Percentiles rank a stretch among this genome's conserved stretches.
phyloP scores from a whole-genome alignment of 495 filamentous ascomycete genomes.

The Astrothelium subdiscretum region DNA sequence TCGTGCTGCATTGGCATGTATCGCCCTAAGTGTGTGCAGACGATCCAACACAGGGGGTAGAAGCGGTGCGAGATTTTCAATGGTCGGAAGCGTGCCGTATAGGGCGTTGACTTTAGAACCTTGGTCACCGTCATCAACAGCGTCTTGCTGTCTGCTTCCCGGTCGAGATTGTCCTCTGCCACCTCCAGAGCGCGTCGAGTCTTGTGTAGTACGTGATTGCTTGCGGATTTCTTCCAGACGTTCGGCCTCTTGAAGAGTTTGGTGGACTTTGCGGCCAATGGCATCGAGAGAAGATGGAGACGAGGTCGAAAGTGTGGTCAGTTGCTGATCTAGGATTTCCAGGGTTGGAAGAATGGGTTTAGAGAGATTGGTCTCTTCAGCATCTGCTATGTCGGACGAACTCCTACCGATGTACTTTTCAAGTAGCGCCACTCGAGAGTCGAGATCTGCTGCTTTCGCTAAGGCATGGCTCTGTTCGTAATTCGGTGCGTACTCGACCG shows the following conservation, averaged over 20 bases:
- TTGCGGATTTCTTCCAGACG: conserved; percentile 55
- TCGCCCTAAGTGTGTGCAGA: conserved; percentile 65
- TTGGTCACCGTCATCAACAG: conserved; percentile 45
- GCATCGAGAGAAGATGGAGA: conserved; percentile 60
- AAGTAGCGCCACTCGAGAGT: conserved; percentile 61
- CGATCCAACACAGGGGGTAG: conserved; percentile 79
- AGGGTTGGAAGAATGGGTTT: conserved; percentile 67
- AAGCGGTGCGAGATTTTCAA: conserved; percentile 74
- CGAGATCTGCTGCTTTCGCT: conserved; percentile 77
- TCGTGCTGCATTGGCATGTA: conserved; percentile 80
- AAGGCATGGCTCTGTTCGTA: conserved; percentile 29
- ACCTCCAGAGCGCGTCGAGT: not conserved
- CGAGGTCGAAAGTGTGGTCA: conserved; percentile 51
- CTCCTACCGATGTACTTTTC: conserved; percentile 75
- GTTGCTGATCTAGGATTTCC: conserved; percentile 61
- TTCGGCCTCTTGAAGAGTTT: conserved; percentile 60
- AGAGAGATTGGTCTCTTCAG: conserved; percentile 43
- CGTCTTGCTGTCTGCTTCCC: not conserved
- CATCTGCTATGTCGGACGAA: conserved; percentile 51
- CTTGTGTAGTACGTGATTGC: not conserved
- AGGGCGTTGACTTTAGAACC: conserved; percentile 82
- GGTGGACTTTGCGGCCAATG: conserved; percentile 58
- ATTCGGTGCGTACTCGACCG: not conserved
- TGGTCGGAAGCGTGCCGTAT: conserved; percentile 77
- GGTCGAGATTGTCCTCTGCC: not conserved